Percentiles rank a stretch among this genome's conserved stretches.
phyloP scores from a whole-genome alignment of 306 rosid species.

The Vigna radiata region DNA sequence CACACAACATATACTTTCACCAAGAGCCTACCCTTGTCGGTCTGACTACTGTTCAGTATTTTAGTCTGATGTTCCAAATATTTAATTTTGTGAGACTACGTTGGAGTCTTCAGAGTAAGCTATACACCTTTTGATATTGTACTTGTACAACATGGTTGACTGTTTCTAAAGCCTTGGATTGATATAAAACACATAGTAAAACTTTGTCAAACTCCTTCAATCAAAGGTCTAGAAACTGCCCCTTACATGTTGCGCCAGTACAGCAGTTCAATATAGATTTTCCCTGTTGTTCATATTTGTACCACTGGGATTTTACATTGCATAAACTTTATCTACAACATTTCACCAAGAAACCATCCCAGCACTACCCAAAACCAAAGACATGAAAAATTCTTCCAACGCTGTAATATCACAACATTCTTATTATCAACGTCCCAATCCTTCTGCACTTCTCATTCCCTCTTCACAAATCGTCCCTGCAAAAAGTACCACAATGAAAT shows the following conservation, averaged over 20 bases:
- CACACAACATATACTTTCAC: slow-evolving; percentile 18
- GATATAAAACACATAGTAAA: background rate
- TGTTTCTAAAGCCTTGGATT: slow-evolving; percentile 34
- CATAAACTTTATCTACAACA: slow-evolving; percentile 33
- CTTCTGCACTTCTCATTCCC: slow-evolving; percentile 53
- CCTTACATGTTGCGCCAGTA: slow-evolving; percentile 30
- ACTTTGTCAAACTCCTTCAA: slow-evolving; percentile 13
- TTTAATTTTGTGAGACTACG: background rate
- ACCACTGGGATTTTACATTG: slow-evolving; percentile 33
- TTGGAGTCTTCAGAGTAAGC: slow-evolving; percentile 15
- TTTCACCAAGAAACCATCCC: slow-evolving; percentile 30
- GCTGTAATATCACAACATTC: slow-evolving; percentile 28
- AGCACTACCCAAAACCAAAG: slow-evolving; percentile 6
- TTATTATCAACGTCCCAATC: slow-evolving; percentile 35
- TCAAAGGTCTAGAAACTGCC: slow-evolving; percentile 34
- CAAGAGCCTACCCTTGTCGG: background rate
- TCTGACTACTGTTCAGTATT: background rate
- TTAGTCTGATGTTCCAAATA: background rate
- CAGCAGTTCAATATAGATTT: slow-evolving; percentile 15
- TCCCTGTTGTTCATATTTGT: background rate
- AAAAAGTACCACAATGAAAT: background rate
- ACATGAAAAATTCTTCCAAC: slow-evolving; percentile 22
- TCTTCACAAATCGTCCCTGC: slow-evolving; percentile 97
- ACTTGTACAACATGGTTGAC: slow-evolving; percentile 34
- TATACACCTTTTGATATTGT: slow-evolving; percentile 18